Evolutionary conservation across 306 rosid species (phyloP).

Genomic region (Parietaria judaica): DNA sequence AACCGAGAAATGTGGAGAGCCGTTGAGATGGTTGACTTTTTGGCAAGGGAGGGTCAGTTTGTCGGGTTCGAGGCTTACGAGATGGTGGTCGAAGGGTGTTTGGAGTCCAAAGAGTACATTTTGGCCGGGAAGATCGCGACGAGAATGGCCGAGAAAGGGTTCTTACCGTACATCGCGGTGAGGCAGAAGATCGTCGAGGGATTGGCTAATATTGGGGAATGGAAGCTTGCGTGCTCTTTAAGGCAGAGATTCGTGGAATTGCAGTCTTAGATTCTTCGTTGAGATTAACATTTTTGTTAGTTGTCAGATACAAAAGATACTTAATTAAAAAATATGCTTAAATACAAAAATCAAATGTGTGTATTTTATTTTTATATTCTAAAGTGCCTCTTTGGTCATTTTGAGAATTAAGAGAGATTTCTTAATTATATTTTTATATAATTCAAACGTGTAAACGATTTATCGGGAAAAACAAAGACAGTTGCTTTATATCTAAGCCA

Average conservation of each 20-base stretch:
- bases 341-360: too few relatives aligned
- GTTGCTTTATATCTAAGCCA: too few relatives aligned
- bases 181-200: conserved; percentile 79
- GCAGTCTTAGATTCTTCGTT: conserved; percentile 26
- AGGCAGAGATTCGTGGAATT: conserved; percentile 59
- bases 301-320: too few relatives aligned
- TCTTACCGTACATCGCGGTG: conserved; percentile 52
- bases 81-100: conserved; percentile 58
- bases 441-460: too few relatives aligned
- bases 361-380: too few relatives aligned
- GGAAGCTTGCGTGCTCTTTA: conserved; percentile 65
- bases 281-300: too few relatives aligned
- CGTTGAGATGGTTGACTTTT: conserved; percentile 47
- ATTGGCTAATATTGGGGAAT: conserved; percentile 52
- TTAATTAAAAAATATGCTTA: too few relatives aligned
- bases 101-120: conserved; percentile 60
- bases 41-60: conserved; percentile 42
- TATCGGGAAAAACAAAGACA: too few relatives aligned
- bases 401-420: too few relatives aligned
- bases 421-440: too few relatives aligned
- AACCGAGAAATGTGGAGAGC: conserved; percentile 61
- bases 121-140: conserved; percentile 67
- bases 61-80: conserved; percentile 76
- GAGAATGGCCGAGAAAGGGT: conserved; percentile 46
- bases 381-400: too few relatives aligned